These are phyloP conservation scores for Pyrenochaeta sp. DNA, from an alignment of 2,329 filamentous ascomycete species.

Conservation along the genomic window DNA sequence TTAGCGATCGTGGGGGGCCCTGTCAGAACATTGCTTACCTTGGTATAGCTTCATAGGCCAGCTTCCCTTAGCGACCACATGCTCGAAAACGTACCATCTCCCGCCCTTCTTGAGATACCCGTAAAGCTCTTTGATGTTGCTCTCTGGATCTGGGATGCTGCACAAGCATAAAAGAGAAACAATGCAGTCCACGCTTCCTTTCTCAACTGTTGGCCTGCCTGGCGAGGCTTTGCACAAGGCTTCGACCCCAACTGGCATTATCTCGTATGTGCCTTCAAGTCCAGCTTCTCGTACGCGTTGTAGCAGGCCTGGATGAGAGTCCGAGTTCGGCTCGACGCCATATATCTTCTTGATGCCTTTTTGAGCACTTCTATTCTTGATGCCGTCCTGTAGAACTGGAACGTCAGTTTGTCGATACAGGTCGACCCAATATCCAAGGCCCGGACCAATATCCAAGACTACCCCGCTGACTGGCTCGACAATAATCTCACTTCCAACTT, in stretches of 20 bases:
- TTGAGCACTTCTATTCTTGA: slow-evolving; percentile 2
- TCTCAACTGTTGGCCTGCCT: slow-evolving; percentile 7
- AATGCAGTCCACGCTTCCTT: slow-evolving; percentile 23
- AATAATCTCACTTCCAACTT: slow-evolving; percentile 12
- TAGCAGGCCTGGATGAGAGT: slow-evolving; percentile 11
- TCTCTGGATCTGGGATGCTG: slow-evolving; percentile 26
- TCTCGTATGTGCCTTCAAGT: slow-evolving; percentile 18
- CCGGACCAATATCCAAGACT: slow-evolving; percentile 22
- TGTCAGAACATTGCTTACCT: slow-evolving; percentile 9
- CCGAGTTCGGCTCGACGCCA: slow-evolving; percentile 21
- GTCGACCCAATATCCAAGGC: slow-evolving; percentile 26
- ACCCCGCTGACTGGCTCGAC: slow-evolving; percentile 17
- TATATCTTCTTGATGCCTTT: slow-evolving; percentile 17
- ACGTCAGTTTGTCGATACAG: slow-evolving; percentile 13
- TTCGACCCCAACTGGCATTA: slow-evolving; percentile 21
- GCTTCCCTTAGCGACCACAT: slow-evolving; percentile 12
- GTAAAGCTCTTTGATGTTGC: slow-evolving; percentile 20
- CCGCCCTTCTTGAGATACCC: slow-evolving; percentile 24
- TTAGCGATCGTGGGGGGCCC: background rate
- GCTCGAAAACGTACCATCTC: slow-evolving; percentile 26
- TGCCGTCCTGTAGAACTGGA: slow-evolving; percentile 4
- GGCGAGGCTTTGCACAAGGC: slow-evolving; percentile 8
- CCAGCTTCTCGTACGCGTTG: slow-evolving; percentile 11
- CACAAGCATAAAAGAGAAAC: slow-evolving; percentile 24
- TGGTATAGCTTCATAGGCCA: slow-evolving; percentile 24